phyloP scores from a whole-genome alignment of 208 protist genomes.

The Crithidia thermophila region DNA sequence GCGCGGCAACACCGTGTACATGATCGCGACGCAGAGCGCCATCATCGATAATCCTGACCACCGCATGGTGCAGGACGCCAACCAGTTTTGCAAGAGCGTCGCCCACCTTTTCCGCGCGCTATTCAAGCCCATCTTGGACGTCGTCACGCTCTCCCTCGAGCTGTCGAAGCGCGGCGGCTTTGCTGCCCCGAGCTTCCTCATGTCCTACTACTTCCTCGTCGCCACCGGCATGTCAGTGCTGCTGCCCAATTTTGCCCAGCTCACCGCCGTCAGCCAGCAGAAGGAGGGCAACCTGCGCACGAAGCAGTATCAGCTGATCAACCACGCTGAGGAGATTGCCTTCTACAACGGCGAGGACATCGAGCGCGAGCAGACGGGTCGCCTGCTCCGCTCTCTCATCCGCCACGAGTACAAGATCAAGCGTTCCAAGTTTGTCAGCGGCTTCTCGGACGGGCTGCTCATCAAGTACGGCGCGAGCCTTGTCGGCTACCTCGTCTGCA shows the following conservation, averaged over 20 bases:
- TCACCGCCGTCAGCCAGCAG: constrained; percentile 70
- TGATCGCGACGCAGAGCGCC: constrained; percentile 47
- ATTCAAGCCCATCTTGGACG: constrained; percentile 82
- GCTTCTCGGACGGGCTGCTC: constrained; percentile 62
- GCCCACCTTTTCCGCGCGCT: constrained; percentile 69
- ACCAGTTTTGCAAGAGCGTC: constrained; percentile 78
- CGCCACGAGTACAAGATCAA: constrained; percentile 76
- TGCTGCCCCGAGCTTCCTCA: constrained; percentile 52
- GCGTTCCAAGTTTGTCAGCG: constrained; percentile 64
- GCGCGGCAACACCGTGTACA: constrained; percentile 53
- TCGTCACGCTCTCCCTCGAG: constrained; percentile 68
- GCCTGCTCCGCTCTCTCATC: constrained; percentile 64
- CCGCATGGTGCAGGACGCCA: constrained; percentile 73
- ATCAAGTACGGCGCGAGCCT: constrained; percentile 82
- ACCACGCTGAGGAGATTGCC: constrained; percentile 90
- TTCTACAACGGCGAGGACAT: constrained; percentile 89
- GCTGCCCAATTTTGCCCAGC: constrained; percentile 73
- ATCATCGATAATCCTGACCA: constrained; percentile 82
- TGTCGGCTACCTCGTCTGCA: constrained; percentile 77
- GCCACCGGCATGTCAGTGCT: constrained; percentile 52
- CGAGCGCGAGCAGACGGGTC: constrained; percentile 78
- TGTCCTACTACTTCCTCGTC: constrained; percentile 80
- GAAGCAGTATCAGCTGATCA: constrained; percentile 79
- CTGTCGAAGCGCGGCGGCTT: constrained; percentile 60
- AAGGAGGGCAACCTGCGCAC: constrained; percentile 83